Conservation (phyloP, 2,329 filamentous ascomycete genomes). For the Alternaria novae-zelandiae region DNA sequence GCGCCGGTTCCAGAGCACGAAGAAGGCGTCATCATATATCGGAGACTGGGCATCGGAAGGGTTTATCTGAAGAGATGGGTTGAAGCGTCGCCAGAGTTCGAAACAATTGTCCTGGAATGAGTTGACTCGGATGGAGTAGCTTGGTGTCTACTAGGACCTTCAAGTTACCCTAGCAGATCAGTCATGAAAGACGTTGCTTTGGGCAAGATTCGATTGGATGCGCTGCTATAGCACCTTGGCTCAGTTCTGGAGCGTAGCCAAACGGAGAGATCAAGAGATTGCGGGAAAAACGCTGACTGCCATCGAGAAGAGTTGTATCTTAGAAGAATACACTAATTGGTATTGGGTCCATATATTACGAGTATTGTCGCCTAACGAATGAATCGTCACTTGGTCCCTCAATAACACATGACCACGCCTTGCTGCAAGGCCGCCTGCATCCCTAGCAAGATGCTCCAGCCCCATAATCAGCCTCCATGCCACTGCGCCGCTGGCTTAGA, state of each 20-base stretch:
- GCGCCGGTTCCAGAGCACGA: not conserved
- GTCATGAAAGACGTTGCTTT: not conserved
- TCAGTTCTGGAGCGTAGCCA: not conserved
- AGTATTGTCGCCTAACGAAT: not conserved
- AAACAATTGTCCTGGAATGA: slow-evolving; percentile 6
- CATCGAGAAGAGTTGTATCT: not conserved
- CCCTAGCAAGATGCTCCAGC: not conserved
- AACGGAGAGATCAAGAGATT: not conserved
- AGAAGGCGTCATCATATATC: not conserved
- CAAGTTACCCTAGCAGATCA: not conserved
- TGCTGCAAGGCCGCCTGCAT: not conserved
- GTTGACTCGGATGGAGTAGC: not conserved
- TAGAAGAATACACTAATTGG: not conserved
- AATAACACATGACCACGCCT: slow-evolving; percentile 2
- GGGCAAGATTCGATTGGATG: not conserved
- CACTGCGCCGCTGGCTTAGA: slow-evolving; percentile 8
- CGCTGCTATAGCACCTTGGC: not conserved
- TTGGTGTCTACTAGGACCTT: not conserved
- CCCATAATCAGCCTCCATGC: not conserved
- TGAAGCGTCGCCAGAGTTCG: not conserved
- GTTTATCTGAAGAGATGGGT: slow-evolving; percentile 15
- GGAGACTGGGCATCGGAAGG: slow-evolving; percentile 3
- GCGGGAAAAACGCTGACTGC: not conserved
- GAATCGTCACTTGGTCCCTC: not conserved
- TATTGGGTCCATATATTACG: not conserved